A percentile compares a stretch with the other conserved stretches of the same genome.
Evolutionary conservation across 352 stramenopile genomes (phyloP).

Genomic region (Phytophthora melonis): DNA sequence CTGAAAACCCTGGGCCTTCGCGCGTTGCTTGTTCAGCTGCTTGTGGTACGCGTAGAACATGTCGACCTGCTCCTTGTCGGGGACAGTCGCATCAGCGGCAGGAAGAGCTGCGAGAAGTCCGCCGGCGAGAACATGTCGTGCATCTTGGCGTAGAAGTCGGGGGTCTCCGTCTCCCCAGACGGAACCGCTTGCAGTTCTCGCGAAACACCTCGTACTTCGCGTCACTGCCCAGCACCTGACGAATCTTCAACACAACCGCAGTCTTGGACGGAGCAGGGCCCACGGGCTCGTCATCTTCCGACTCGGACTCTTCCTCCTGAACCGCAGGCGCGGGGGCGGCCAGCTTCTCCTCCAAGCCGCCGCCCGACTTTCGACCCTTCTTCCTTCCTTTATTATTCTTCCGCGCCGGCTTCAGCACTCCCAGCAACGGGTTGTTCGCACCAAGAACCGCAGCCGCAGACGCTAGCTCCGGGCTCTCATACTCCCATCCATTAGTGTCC

Average conservation of each 20-base stretch:
- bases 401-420: constrained; percentile 80
- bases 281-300: constrained; percentile 45
- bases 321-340: constrained; percentile 18
- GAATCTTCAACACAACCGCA: constrained; percentile 80
- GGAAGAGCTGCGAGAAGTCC: constrained; percentile 82
- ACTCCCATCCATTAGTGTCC: constrained; percentile 74
- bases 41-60: constrained; percentile 74
- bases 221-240: constrained; percentile 76
- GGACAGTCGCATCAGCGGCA: constrained; percentile 80
- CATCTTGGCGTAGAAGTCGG: constrained; percentile 82
- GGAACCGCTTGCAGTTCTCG: constrained; percentile 79
- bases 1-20: constrained; percentile 53
- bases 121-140: constrained; percentile 61
- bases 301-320: constrained; percentile 49
- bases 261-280: constrained; percentile 66
- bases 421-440: constrained; percentile 83
- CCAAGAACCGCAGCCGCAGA: constrained; percentile 73
- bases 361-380: constrained; percentile 37
- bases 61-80: constrained; percentile 70
- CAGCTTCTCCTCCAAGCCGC: constrained; percentile 65
- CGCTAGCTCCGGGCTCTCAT: constrained; percentile 64
- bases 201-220: constrained; percentile 89
- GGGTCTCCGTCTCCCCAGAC: constrained; percentile 62
- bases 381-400: constrained; percentile 77
- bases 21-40: constrained; percentile 50